Evolutionary conservation across 768 basidiomycete genomes (phyloP).

Genomic region (Leucocoprinus sp.): DNA sequence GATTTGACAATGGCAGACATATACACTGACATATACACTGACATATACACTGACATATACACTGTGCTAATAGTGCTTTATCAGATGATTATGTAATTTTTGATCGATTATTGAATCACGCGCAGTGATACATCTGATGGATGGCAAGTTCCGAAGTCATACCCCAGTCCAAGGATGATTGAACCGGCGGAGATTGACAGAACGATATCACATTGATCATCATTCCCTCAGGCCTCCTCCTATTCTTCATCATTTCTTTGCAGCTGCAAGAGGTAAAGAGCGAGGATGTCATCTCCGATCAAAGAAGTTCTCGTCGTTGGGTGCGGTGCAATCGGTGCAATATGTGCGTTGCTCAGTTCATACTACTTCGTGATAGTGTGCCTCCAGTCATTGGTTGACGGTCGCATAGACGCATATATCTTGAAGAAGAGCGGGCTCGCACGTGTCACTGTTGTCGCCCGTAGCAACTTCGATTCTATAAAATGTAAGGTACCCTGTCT

Average conservation of each 20-base stretch:
- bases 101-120: too few species aligned
- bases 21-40: too few species aligned
- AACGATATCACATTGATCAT: too few species aligned
- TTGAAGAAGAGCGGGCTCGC: constrained; percentile 50
- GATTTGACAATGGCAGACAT: too few species aligned
- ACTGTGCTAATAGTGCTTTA: too few species aligned
- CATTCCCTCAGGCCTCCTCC: too few species aligned
- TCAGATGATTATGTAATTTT: too few species aligned
- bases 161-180: too few species aligned
- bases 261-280: neutral
- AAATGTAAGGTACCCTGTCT: constrained; percentile 29
- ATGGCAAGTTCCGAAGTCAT: too few species aligned
- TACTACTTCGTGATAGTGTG: neutral
- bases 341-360: constrained; percentile 40
- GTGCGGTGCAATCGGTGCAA: constrained; percentile 57
- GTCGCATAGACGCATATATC: constrained; percentile 42
- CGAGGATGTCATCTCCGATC: constrained; percentile 10
- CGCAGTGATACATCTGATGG: too few species aligned
- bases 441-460: constrained; percentile 63
- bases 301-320: constrained; percentile 55
- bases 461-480: constrained; percentile 57
- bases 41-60: too few species aligned
- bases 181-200: too few species aligned
- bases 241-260: neutral
- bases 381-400: neutral